Conservation (phyloP, 2,329 filamentous ascomycete species). For the Colletotrichum abscissum region DNA sequence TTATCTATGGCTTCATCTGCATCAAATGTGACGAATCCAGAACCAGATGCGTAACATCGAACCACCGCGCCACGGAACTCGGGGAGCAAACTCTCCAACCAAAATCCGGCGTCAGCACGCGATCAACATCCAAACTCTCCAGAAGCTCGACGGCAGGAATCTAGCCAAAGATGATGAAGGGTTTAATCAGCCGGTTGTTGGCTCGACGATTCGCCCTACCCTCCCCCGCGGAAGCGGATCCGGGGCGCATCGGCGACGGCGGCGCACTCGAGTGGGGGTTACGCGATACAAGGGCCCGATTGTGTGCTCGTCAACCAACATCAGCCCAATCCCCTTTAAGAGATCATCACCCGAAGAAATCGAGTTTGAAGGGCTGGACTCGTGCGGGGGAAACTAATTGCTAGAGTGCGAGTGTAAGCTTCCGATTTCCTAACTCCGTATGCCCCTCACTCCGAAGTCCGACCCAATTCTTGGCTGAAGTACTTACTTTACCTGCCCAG, state of each 20-base stretch:
- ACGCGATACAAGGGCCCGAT: constrained; percentile 32
- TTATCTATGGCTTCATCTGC: constrained; percentile 25
- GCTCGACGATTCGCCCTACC: not conserved
- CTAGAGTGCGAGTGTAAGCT: not conserved
- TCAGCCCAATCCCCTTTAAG: constrained; percentile 1
- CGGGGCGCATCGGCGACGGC: not conserved
- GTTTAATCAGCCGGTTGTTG: constrained; percentile 5
- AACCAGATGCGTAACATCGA: not conserved
- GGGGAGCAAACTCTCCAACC: not conserved
- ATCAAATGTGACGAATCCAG: constrained; percentile 22
- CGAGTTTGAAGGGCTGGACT: not conserved
- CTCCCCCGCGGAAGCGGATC: constrained; percentile 16
- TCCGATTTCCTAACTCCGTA: not conserved
- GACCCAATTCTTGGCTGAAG: not conserved
- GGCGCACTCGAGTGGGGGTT: constrained; percentile 20
- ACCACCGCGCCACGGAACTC: not conserved
- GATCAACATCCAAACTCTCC: not conserved
- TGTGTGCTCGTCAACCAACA: constrained; percentile 30
- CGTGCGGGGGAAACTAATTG: too few relatives aligned
- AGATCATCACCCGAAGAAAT: not conserved
- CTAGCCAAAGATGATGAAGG: constrained; percentile 10
- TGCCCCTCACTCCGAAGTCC: not conserved
- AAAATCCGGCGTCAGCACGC: constrained; percentile 20
- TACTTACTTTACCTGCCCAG: too few relatives aligned
- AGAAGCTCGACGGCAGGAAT: not conserved